Evolutionary conservation across 805 yeast genomes (phyloP).

Genomic region (Candida bentonensis): DNA sequence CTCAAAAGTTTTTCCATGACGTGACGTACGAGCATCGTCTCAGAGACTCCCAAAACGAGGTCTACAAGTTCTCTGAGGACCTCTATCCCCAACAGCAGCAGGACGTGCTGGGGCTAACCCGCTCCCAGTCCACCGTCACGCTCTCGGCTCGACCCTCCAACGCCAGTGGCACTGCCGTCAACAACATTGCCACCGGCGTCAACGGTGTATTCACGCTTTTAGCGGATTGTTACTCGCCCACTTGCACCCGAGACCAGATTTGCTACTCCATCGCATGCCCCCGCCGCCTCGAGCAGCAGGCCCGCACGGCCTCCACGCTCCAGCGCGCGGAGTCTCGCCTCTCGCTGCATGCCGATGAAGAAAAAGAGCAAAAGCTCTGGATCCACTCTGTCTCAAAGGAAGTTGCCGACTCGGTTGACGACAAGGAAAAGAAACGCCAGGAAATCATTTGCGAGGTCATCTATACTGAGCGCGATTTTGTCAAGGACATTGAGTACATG

Average conservation of each 20-base stretch:
- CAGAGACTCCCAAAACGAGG: constrained; percentile 76
- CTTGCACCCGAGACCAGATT: constrained; percentile 75
- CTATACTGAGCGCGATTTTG: constrained; percentile 88
- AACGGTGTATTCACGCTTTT: constrained; percentile 88
- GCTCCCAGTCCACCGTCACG: constrained; percentile 3
- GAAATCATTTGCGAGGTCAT: constrained; percentile 90
- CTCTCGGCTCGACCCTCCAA: constrained; percentile 3
- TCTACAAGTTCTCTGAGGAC: constrained; percentile 50
- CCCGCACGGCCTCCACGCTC: constrained; percentile 75
- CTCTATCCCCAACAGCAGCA: constrained; percentile 5
- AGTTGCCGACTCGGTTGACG: constrained; percentile 63
- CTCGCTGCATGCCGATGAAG: constrained; percentile 55
- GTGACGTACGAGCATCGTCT: constrained; percentile 89
- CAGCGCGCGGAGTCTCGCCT: constrained; percentile 58
- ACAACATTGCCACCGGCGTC: constrained; percentile 24
- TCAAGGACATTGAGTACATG: constrained; percentile 83
- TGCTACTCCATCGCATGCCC: constrained; percentile 97
- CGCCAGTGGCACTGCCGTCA: constrained; percentile 2
- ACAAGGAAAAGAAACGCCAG: constrained; percentile 80
- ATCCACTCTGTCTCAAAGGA: constrained; percentile 78
- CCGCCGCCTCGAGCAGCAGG: constrained; percentile 87
- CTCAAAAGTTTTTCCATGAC: constrained; percentile 88
- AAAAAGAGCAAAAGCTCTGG: constrained; percentile 80
- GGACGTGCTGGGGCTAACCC: neutral
- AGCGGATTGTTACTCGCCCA: constrained; percentile 93